Evolutionary conservation across 2,329 filamentous ascomycete genomes (phyloP).

Genomic region (Calonectria naviculata): DNA sequence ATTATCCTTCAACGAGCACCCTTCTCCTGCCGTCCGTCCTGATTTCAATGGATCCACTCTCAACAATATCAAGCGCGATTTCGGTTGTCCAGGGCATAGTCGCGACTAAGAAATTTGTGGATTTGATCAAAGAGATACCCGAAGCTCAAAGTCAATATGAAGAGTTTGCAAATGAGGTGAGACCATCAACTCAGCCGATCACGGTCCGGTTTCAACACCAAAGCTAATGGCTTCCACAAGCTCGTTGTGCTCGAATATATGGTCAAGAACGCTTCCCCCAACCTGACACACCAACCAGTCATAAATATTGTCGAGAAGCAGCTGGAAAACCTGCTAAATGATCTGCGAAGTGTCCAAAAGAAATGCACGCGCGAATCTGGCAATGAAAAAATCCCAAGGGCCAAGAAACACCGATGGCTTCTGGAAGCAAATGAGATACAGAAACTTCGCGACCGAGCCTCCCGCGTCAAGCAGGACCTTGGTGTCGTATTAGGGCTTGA

Average conservation of each 20-base stretch:
- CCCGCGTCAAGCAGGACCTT: not conserved
- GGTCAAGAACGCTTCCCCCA: not conserved
- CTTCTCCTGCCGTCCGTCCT: not conserved
- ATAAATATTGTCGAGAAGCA: not conserved
- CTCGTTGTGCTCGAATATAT: not conserved
- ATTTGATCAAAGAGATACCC: conserved; percentile 50
- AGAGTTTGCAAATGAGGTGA: conserved; percentile 26
- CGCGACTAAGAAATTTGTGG: conserved; percentile 41
- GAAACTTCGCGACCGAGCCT: not conserved
- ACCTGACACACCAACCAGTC: not conserved
- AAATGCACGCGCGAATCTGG: not conserved
- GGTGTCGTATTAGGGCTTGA: not conserved
- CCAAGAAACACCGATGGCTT: not conserved
- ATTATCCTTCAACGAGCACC: not conserved
- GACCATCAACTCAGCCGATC: too few relatives aligned
- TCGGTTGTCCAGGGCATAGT: not conserved
- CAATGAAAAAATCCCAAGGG: not conserved
- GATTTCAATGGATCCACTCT: not conserved
- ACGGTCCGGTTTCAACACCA: not conserved
- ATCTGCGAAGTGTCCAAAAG: not conserved
- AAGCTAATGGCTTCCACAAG: not conserved
- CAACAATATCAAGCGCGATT: not conserved
- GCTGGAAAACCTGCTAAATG: not conserved
- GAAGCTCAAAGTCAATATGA: conserved; percentile 38
- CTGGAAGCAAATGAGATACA: conserved; percentile 1